Evolutionary conservation across 202 grass and related monocot genomes (phyloP).

Genomic region (Elaeis oleifera): DNA sequence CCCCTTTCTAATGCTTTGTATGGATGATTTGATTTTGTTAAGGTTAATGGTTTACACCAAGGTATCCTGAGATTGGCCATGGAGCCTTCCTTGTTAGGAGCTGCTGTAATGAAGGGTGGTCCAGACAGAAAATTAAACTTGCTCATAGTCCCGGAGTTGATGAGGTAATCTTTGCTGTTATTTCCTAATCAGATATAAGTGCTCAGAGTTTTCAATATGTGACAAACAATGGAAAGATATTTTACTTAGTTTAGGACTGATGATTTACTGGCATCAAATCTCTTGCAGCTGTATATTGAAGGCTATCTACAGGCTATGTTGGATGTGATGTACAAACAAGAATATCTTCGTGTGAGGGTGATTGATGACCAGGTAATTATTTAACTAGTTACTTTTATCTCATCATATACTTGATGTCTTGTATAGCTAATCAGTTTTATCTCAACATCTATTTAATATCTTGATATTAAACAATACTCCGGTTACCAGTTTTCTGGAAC

Average conservation of each 20-base stretch:
- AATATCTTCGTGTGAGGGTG: conserved; percentile 79
- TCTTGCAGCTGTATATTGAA: conserved; percentile 69
- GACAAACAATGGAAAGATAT: too few species aligned
- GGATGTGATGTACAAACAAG: conserved; percentile 75
- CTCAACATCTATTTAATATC: too few species aligned
- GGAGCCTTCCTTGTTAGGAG: conserved; percentile 80
- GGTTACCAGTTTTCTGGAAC: too few species aligned
- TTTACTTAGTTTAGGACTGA: too few species aligned
- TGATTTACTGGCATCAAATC: neutral
- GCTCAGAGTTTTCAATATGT: too few species aligned
- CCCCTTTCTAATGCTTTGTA: conserved; percentile 12
- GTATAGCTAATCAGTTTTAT: too few species aligned
- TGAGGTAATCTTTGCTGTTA: conserved; percentile 34
- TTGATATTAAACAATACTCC: too few species aligned
- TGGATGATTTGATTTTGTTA: conserved; percentile 4
- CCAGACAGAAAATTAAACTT: conserved; percentile 84
- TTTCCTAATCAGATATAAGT: too few species aligned
- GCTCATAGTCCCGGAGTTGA: conserved; percentile 63
- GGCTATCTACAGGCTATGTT: conserved; percentile 81
- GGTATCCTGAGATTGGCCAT: conserved; percentile 82
- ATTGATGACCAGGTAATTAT: conserved; percentile 58
- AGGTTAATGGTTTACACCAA: conserved; percentile 81
- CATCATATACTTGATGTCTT: too few species aligned
- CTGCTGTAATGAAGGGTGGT: conserved; percentile 74
- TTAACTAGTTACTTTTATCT: too few species aligned